These are phyloP conservation scores for Serendipita vermifera DNA, from an alignment of 768 basidiomycete species.

Conservation along the genomic window DNA sequence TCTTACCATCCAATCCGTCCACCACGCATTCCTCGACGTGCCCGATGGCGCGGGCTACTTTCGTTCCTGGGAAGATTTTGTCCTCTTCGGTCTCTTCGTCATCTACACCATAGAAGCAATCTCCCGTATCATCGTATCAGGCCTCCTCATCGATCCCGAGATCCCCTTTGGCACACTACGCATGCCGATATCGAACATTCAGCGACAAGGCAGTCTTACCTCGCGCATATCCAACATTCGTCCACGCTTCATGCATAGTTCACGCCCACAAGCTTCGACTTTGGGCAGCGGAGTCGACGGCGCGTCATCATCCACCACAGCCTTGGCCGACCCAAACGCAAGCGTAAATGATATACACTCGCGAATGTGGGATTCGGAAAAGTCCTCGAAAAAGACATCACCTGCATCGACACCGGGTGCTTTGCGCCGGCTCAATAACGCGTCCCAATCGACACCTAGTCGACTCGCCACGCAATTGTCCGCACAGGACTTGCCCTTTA, in stretches of 20 bases:
- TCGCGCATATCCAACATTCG: background rate
- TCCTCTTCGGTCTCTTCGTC: slow-evolving; percentile 69
- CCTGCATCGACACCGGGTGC: background rate
- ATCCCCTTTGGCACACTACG: slow-evolving; percentile 34
- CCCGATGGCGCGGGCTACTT: slow-evolving; percentile 53
- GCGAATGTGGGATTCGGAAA: no score
- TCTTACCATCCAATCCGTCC: slow-evolving; percentile 66
- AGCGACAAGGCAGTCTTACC: background rate
- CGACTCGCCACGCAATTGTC: background rate
- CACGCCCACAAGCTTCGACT: background rate
- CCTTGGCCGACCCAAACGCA: no score
- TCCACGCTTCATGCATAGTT: background rate
- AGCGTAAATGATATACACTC: no score
- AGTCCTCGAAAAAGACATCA: background rate
- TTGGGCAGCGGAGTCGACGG: background rate
- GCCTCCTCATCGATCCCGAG: slow-evolving; percentile 78
- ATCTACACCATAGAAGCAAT: slow-evolving; percentile 71
- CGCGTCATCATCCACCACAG: background rate
- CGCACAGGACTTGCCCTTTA: background rate
- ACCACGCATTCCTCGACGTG: slow-evolving; percentile 35
- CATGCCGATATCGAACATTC: background rate
- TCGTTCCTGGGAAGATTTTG: slow-evolving; percentile 78
- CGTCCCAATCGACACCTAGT: background rate
- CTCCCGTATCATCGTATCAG: slow-evolving; percentile 80
- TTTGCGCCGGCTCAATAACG: background rate